A percentile compares a stretch with the other conserved stretches of the same genome.
phyloP scores from a whole-genome alignment of 2,329 filamentous ascomycete genomes.

The Sordariomycetes sp. region DNA sequence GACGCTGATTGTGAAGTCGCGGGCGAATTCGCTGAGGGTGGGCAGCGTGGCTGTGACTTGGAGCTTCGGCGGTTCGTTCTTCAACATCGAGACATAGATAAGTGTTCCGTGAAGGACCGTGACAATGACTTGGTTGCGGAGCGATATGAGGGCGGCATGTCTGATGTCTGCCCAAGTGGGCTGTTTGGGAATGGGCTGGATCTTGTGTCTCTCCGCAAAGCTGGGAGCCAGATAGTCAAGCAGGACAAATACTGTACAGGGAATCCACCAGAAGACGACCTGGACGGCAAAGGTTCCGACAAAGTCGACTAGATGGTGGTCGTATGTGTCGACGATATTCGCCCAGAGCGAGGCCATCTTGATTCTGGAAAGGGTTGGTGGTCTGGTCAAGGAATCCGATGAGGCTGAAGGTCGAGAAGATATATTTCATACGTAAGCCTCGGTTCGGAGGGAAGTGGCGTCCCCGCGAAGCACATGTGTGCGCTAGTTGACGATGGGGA shows the following conservation, averaged over 20 bases:
- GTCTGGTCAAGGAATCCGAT: neutral
- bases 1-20: slow-evolving; percentile 30
- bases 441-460: too few relatives aligned
- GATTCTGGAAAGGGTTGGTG: neutral
- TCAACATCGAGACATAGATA: slow-evolving; percentile 6
- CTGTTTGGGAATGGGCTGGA: slow-evolving; percentile 41
- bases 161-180: slow-evolving; percentile 33
- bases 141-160: slow-evolving; percentile 31
- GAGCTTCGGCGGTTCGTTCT: slow-evolving; percentile 19
- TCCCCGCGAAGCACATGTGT: too few relatives aligned
- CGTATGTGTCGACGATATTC: slow-evolving; percentile 13
- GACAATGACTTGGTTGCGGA: slow-evolving; percentile 36
- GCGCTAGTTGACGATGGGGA: too few relatives aligned
- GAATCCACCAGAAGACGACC: slow-evolving; percentile 35
- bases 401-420: neutral
- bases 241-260: slow-evolving; percentile 28
- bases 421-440: too few relatives aligned
- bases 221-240: slow-evolving; percentile 33
- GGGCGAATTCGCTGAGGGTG: slow-evolving; percentile 19
- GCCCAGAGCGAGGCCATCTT: slow-evolving; percentile 10
- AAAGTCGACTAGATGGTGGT: slow-evolving; percentile 26
- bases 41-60: slow-evolving; percentile 28
- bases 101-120: slow-evolving; percentile 18
- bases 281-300: slow-evolving; percentile 29
- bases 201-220: slow-evolving; percentile 42